Percentiles rank a stretch among this genome's conserved stretches.
Evolutionary conservation across 2,329 filamentous ascomycete species (phyloP).

Genomic region (Aureobasidium sp.): DNA sequence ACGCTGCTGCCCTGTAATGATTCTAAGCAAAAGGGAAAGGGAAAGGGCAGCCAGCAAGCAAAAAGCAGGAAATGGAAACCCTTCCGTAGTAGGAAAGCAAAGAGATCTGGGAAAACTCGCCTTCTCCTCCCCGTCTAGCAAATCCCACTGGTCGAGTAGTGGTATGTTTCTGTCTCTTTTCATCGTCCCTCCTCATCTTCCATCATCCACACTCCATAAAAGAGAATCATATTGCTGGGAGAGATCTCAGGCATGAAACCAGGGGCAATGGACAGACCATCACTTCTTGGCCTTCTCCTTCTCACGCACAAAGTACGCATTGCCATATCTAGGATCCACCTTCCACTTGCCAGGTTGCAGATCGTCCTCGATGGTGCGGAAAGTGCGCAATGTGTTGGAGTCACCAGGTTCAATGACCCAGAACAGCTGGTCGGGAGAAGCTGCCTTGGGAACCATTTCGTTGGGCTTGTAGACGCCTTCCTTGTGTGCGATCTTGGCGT

Average conservation of each 20-base stretch:
- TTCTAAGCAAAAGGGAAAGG: not conserved
- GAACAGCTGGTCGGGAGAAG: constrained; percentile 26
- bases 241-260: not conserved
- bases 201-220: not conserved
- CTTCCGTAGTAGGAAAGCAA: not conserved
- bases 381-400: constrained; percentile 23
- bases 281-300: constrained; percentile 19
- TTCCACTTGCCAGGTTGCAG: constrained; percentile 27
- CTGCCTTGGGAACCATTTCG: constrained; percentile 23
- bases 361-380: constrained; percentile 24
- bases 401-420: constrained; percentile 29
- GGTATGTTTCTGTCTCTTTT: not conserved
- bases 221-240: not conserved
- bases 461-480: constrained; percentile 27
- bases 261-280: not conserved
- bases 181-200: not conserved
- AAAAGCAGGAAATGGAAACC: not conserved
- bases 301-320: constrained; percentile 26
- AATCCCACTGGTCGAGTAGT: not conserved
- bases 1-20: not conserved
- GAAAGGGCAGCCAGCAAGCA: not conserved
- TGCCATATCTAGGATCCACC: constrained; percentile 25
- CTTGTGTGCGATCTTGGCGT: constrained; percentile 27
- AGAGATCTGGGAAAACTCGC: not conserved
- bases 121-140: not conserved